Base-by-base conservation (phyloP, 169 alveolate genomes). In the Cryptosporidium viatorum region DNA sequence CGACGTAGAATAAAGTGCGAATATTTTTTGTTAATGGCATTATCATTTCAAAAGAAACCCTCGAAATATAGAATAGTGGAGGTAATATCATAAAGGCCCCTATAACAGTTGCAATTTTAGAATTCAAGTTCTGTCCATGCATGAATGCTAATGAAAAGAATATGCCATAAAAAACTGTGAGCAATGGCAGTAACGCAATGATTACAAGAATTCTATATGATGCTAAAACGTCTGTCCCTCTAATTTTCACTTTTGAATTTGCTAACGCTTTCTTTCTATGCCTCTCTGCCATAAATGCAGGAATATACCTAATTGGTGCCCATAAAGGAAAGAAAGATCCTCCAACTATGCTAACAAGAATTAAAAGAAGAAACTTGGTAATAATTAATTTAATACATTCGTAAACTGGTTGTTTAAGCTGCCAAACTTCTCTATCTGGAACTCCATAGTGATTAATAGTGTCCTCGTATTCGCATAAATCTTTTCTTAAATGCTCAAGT, bases 391-490 rank as follows among this genome's bases (percentile, higher is more conserved):
- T 69, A 23, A 60, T 67, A 8, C 74, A 70, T 18, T 70, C 71
- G 26, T 43, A 52, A 18, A 71, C 71, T n/a, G 97, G 95, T 69
- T 95, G 98, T 91, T 95, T 95, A 70, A 95, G 93, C 85, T 95
- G 94, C 98, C 98, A 95, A 35, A 95, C 97, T 70, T 95, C 97
- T 48, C 93, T 95, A 86, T 95, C 98, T 35, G 94, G 97, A 45
- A 95, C 89, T 71, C 92, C 93, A 58, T 94, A 89, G 31, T 91
- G 91, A 73, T 93, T 67, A 52, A 95, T 91, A 69, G 91, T 91
- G 67, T 91, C 93, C 84, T 95, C 94, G 92, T 95, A 95, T 48
- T 93, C 93, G 23, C 94, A 73, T 52, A 95, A 84, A 48, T 93
- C 92, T 69, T 93, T 93, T 70, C 94, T 91, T 84, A 95, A 85